phyloP scores from a whole-genome alignment of 192 early-diverging fungal species.

The Podila epigama region DNA sequence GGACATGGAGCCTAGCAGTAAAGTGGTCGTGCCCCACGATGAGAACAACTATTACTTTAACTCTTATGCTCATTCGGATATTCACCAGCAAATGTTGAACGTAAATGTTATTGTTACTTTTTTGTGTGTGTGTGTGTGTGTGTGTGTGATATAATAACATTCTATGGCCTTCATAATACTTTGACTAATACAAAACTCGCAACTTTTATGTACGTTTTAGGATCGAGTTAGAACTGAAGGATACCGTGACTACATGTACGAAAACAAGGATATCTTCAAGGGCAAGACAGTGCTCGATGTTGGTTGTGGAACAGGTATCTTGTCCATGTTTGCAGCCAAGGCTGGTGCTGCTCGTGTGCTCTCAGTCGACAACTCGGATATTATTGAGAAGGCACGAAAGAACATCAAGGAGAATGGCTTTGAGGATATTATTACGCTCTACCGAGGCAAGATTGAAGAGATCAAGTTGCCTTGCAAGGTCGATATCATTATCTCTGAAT shows the following conservation, averaged over 20 bases:
- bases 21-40: slow-evolving; percentile 29
- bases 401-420: slow-evolving; percentile 97
- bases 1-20: background rate
- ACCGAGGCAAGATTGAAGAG: slow-evolving; percentile 99
- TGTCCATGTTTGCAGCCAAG: slow-evolving; percentile 99
- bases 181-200: too few relatives aligned
- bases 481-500: slow-evolving; percentile 99
- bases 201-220: too few relatives aligned
- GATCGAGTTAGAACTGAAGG: slow-evolving; percentile 94
- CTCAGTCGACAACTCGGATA: slow-evolving; percentile 92
- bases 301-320: slow-evolving; percentile 99
- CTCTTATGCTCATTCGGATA: slow-evolving; percentile 96
- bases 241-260: slow-evolving; percentile 93
- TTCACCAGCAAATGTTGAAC: slow-evolving; percentile 48
- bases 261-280: slow-evolving; percentile 96
- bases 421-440: slow-evolving; percentile 83
- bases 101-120: slow-evolving; percentile 4
- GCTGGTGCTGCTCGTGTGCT: slow-evolving; percentile 75
- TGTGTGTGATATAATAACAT: background rate
- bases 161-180: too few relatives aligned
- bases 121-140: background rate
- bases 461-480: slow-evolving; percentile 94
- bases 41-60: slow-evolving; percentile 94
- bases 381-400: slow-evolving; percentile 92
- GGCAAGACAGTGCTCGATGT: slow-evolving; percentile 98